Base-by-base conservation (phyloP, 352 stramenopile species). In the Pythium vanterpoolii region DNA sequence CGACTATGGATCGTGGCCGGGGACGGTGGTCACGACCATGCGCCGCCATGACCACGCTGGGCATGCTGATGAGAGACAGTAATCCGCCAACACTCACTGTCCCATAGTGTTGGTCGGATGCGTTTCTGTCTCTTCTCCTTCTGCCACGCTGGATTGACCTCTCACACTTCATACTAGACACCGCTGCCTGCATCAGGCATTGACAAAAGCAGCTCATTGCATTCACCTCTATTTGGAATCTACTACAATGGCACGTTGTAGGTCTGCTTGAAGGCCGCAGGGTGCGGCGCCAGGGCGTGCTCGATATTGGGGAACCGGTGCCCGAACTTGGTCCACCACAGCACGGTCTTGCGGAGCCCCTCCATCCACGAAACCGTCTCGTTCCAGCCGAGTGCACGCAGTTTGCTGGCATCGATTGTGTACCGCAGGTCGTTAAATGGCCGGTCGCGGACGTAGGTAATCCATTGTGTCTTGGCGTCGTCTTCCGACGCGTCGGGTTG, bases 361-460 rank as follows among this genome's bases (percentile, higher is more conserved):
- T 98, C 93, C 51, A 90, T 83, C 93, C 95, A 99, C 7, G 77
- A 60, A 36, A 98, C 91, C 59, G 86, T 66, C 70, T 98, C 93
- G 39, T 72, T 75, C 96, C 97, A 99, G 43, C 95, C 96, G 19
- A 99, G 69, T 40, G 87, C 69, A 46, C 89, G 76, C 18, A 99
- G 77, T 65, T 98, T 98, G 7, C 62, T 64, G 39, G 82, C 88
- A 56, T 98, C 96, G 67, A 99, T 98, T 34, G 92, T 96, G 77
- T 99, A 99, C 42, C 97, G 82, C 59, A 98, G 89, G 77, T 99
- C 95, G 72, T 98, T 98, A 66, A 98, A 99, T n/a, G 95, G 82
- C n/a, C 97, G 84, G 72, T 99, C 96, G 14, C 76, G 48, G 13
- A 90, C 86, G 60, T 87, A 85, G 50, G 60, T 71, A 45, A 96